Percentiles rank a stretch among this genome's conserved stretches.
phyloP scores from a whole-genome alignment of 768 basidiomycete species.

The Xerocomellus amylosporus region DNA sequence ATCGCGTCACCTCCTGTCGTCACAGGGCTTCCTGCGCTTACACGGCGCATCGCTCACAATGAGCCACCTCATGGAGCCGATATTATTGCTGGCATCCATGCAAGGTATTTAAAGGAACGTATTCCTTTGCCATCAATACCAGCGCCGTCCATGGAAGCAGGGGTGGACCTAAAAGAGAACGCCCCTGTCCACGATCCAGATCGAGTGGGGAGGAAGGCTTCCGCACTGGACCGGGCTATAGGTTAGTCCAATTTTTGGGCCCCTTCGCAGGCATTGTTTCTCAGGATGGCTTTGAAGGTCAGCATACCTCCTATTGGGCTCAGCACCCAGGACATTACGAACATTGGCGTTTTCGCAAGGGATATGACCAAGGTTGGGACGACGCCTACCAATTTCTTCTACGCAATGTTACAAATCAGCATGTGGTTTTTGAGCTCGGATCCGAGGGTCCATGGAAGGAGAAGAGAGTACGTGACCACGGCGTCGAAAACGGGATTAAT shows the following conservation, averaged over 20 bases:
- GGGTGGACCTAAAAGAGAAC: constrained; percentile 34
- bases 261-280: constrained; percentile 16
- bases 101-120: constrained; percentile 7
- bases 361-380: constrained; percentile 70
- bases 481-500: constrained; percentile 35
- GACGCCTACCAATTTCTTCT: constrained; percentile 59
- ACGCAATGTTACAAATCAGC: constrained; percentile 15
- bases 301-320: constrained; percentile 42
- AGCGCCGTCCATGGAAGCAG: constrained; percentile 31
- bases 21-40: constrained; percentile 3
- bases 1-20: neutral
- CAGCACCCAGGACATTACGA: constrained; percentile 56
- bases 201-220: constrained; percentile 30
- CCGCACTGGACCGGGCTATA: constrained; percentile 30
- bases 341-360: constrained; percentile 65
- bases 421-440: constrained; percentile 54
- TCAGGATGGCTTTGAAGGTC: constrained; percentile 27
- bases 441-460: constrained; percentile 61
- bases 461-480: constrained; percentile 44
- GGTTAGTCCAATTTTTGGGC: constrained; percentile 22
- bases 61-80: constrained; percentile 20
- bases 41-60: constrained; percentile 10
- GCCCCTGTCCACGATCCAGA: constrained; percentile 18
- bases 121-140: neutral
- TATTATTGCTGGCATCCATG: constrained; percentile 18